Base-by-base conservation (phyloP, 169 alveolate species). In the Plasmodium yoelii region DNA sequence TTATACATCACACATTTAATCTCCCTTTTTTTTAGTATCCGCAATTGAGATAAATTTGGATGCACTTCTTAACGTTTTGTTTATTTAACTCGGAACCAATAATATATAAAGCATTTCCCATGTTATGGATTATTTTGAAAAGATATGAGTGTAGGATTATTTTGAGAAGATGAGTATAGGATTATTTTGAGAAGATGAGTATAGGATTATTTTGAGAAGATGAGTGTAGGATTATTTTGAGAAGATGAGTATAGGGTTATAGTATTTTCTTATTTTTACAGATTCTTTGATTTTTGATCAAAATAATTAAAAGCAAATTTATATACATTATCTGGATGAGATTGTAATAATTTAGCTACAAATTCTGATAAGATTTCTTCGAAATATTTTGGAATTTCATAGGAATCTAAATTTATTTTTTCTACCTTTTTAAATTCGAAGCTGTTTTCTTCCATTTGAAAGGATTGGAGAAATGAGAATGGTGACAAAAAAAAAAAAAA, bases 281-380 rank as follows among this genome's bases (percentile, higher is more conserved):
- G 55, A 18, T 53, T 47, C 56, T 80, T 80, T 47, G 67, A 65
- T 42, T 80, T 80, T 18, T 80, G 80, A 4, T 53, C 49, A 53
- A 80, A 80, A 80, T 80, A 80, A 47, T 80, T 80, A 59, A 80
- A 6, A 10, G 90, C 68, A 47, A 80, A 80, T n/a, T 51, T 67
- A 44, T 49, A 65, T 44, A 60, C 60, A 80, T 80, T 80, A 46
- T 80, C 70, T 24, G 90, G 90, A 13, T 80, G 47, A 1, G 6
- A 10, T 46, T 65, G 53, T 44, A 80, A 44, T 28, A 80, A 55
- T 55, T 64, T 64, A n/a, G 90, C 90, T 26, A 65, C 34, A 47
- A 80, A 80, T 46, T 80, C 90, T 9, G 90, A 80, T 53, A 80
- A 46, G 8, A 80, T 26, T 80, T 80, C 90, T 46, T 80, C 90